phyloP scores from a whole-genome alignment of 306 rosid species.

The Quercus berberidifolia region DNA sequence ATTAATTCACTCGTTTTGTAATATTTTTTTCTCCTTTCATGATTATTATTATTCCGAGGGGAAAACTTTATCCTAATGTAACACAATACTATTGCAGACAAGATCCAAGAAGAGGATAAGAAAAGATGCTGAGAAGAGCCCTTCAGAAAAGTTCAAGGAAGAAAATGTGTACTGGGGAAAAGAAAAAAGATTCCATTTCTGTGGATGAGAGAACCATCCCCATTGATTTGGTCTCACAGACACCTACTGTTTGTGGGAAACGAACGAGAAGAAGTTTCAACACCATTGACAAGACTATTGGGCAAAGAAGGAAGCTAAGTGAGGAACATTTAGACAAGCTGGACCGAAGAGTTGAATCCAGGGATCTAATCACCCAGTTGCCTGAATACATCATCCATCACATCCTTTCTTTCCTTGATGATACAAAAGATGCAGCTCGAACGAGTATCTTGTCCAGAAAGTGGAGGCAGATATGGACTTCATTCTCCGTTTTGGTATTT shows the following conservation, averaged over 20 bases:
- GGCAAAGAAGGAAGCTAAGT: slow-evolving; percentile 3
- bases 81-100: background rate
- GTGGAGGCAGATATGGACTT: slow-evolving; percentile 53
- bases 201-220: background rate
- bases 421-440: slow-evolving; percentile 36
- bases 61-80: background rate
- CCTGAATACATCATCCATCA: slow-evolving; percentile 49
- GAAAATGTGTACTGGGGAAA: background rate
- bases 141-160: background rate
- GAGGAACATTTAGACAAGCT: background rate
- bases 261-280: background rate
- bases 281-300: slow-evolving; percentile 2
- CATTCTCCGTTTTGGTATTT: slow-evolving; percentile 38
- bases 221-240: background rate
- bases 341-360: slow-evolving; percentile 8
- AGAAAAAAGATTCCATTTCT: background rate
- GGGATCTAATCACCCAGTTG: slow-evolving; percentile 32
- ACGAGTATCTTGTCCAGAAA: slow-evolving; percentile 48
- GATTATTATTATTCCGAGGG: background rate
- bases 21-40: background rate
- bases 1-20: too few relatives aligned
- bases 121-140: background rate
- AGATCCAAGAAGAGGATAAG: background rate
- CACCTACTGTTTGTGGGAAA: slow-evolving; percentile 5
- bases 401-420: slow-evolving; percentile 38